Base-by-base conservation (phyloP, 306 rosid genomes). In the Rosa chinensis region DNA sequence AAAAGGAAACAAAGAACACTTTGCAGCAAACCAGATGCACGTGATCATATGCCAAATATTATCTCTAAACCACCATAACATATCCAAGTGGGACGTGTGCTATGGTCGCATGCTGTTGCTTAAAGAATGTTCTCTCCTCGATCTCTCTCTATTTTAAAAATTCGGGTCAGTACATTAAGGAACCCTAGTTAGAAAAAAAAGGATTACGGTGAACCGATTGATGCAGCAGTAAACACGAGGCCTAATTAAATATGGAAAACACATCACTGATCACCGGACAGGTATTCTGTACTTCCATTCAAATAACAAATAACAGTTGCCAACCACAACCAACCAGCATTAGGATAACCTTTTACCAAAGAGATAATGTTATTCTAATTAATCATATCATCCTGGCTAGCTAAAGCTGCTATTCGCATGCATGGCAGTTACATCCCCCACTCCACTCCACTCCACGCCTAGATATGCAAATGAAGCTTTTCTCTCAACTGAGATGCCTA, bases 211-310 rank as follows among this genome's bases (percentile, higher is more conserved):
- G 84, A 75, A 76, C 82, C 76, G 49, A 56, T 28, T 10, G 45
- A 49, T 11, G 49, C 69, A 62, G 25, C 16, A 50, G 45, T 69
- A 75, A 70, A n/a, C 77, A 72, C 80, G 73, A 79, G 56, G 52
- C 80, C 20, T 40, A 67, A 80, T 70, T 9, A 47, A 16, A 40
- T 20, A 49, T 8, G 23, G 47, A 48, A 82, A 76, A 69, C 78
- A 55, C 87, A 84, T 66, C 73, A 58, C 85, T 21, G 55, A 55
- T 55, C 62, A 20, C 63, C 77, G 84, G 88, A 94, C 91, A 92
- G 93, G 87, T 80, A 77, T 79, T 81, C 59, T 82, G 92, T 92
- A 89, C 97, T 89, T 89, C 52, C 86, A 85, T 78, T 61, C 70
- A 48, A 71, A 85, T 83, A 89, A 80, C 74, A 59, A 78, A 84